These are phyloP conservation scores for Phaseolus coccineus DNA, from an alignment of 331 rosid genomes.

Conservation along the genomic window DNA sequence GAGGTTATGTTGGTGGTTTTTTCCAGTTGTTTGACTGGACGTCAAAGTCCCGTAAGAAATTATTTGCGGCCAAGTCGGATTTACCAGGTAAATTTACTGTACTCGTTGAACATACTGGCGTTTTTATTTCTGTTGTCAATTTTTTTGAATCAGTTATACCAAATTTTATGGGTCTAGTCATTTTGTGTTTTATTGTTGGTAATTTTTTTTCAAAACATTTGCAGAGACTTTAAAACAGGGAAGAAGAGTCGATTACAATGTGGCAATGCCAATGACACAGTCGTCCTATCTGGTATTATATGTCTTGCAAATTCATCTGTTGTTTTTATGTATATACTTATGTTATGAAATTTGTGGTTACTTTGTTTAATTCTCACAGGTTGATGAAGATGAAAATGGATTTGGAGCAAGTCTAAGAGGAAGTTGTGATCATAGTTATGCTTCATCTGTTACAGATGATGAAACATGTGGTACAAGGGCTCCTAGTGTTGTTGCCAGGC, in stretches of 20 bases:
- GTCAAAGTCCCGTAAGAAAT: slow-evolving; percentile 83
- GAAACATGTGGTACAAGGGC: slow-evolving; percentile 71
- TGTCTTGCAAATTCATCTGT: slow-evolving; percentile 26
- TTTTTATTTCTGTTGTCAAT: not conserved
- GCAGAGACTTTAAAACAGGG: slow-evolving; percentile 64
- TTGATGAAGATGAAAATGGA: slow-evolving; percentile 68
- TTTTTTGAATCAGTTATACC: not conserved
- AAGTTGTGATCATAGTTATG: slow-evolving; percentile 77
- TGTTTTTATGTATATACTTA: not conserved
- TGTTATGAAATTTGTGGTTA: slow-evolving; percentile 28
- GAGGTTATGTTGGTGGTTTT: slow-evolving; percentile 81
- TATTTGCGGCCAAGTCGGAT: slow-evolving; percentile 74
- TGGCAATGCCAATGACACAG: slow-evolving; percentile 55
- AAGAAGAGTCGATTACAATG: slow-evolving; percentile 57
- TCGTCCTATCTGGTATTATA: slow-evolving; percentile 56
- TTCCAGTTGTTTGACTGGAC: slow-evolving; percentile 94
- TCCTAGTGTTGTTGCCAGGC: slow-evolving; percentile 88
- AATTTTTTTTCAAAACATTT: slow-evolving; percentile 26
- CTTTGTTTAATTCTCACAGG: slow-evolving; percentile 50
- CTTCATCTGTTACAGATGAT: slow-evolving; percentile 91
- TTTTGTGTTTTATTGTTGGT: slow-evolving; percentile 38
- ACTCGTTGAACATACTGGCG: not conserved
- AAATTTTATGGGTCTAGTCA: slow-evolving; percentile 3
- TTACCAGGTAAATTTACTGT: slow-evolving; percentile 59
- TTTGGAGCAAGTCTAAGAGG: slow-evolving; percentile 57